Evolutionary conservation across 495 filamentous ascomycete species (phyloP), one percentile per base, ranked within the genome.

Genomic region (Pseudoneurospora amorphoporcata): DNA sequence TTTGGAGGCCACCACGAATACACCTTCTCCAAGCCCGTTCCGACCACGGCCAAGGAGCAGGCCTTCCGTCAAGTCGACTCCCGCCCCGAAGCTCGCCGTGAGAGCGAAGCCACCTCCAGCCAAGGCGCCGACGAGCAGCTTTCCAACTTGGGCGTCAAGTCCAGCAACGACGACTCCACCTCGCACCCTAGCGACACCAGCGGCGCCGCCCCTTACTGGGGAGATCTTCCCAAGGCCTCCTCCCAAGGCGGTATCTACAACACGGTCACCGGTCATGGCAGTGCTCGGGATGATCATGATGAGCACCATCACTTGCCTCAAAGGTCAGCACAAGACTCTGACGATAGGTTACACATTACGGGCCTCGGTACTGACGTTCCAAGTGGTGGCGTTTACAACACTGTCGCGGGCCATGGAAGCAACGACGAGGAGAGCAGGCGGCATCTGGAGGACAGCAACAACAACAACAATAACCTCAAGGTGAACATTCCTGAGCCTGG

Each of bases 241-340:
- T 65, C 72, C 12, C 75, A 76, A 5, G 75, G 78, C 17, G 77
- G 74, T 6, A 73, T 83, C n/a, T 83, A 84, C 40, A 84, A 84
- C 72, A 79, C 78, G 0, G 81, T 84, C 12, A 77, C 76, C 4
- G 83, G 83, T 17, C 83, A 84, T 41, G 83, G 83, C 6, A 84
- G 83, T 70, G 47, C 81, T 61, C 75, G 76, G 8, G 79, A 81
- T 61, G 76, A 76, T 69, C 76, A 81, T 39, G 75, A 70, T 0
- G 75, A 83, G 29, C 82, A 82, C 68, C 77, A 80, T 35, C 58
- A 73, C 68, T 8, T 77, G 32, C 73, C 73, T 8, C 43, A 73
- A 43, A 72, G 71, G 72, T 77, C 78, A 72, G 68, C 71, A 37
- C 29, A 65, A 35, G 37, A 16, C 16, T 41, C 75, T 10, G 71